Conservation (phyloP, 148 eudicot species). For the Silene latifolia region DNA sequence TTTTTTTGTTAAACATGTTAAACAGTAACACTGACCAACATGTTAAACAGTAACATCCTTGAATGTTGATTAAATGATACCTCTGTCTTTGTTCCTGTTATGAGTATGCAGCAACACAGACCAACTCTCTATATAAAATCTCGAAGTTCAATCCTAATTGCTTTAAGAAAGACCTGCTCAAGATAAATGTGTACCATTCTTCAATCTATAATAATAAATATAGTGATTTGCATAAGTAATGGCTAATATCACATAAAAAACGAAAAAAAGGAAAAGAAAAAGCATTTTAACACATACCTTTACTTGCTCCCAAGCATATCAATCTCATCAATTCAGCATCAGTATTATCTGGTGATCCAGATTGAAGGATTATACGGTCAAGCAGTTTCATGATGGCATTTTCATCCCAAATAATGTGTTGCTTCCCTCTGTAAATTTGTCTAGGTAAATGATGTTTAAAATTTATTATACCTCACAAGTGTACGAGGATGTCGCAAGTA, state of each 20-base stretch:
- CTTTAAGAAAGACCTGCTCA: not conserved
- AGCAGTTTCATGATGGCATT: slow-evolving; percentile 84
- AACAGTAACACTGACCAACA: no score
- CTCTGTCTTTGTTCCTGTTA: no score
- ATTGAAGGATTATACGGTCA: slow-evolving; percentile 76
- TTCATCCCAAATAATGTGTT: slow-evolving; percentile 83
- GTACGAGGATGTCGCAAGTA: no score
- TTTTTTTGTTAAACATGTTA: no score
- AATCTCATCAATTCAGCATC: no score
- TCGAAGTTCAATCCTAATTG: not conserved
- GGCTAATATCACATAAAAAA: not conserved
- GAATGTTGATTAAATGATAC: no score
- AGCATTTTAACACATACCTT: slow-evolving; percentile 50
- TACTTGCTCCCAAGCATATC: slow-evolving; percentile 98
- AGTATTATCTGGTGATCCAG: no score
- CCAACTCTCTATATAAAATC: no score
- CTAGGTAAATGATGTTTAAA: no score
- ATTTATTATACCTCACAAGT: no score
- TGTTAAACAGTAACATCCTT: no score
- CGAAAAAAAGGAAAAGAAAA: not conserved
- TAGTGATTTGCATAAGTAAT: not conserved
- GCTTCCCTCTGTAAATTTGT: slow-evolving; percentile 80
- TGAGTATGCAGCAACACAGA: no score
- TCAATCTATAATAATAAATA: not conserved
- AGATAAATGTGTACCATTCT: not conserved